Evolutionary conservation across 2,329 filamentous ascomycete species (phyloP).

Genomic region (Cladosporium sp.): DNA sequence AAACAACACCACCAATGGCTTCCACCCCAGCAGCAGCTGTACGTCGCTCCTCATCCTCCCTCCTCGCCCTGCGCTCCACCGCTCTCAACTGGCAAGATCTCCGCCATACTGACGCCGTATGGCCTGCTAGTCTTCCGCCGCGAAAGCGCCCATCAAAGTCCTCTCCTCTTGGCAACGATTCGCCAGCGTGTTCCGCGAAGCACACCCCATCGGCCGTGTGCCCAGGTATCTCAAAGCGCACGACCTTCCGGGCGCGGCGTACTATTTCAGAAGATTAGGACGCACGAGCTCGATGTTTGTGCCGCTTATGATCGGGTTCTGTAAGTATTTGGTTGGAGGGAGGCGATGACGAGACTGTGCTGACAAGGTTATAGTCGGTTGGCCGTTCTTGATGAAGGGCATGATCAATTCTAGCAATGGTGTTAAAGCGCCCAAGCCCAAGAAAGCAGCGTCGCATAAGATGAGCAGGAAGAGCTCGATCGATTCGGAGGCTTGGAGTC

Average conservation of each 20-base stretch:
- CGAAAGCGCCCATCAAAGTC: constrained; percentile 13
- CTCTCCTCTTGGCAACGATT: constrained; percentile 15
- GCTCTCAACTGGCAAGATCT: background rate
- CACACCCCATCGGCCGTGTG: constrained; percentile 18
- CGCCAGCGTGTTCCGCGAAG: constrained; percentile 20
- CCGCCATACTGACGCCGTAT: constrained; percentile 20
- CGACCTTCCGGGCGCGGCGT: constrained; percentile 3
- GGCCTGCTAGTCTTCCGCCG: constrained; percentile 7
- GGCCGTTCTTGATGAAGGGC: constrained; percentile 13
- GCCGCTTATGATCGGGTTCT: constrained; percentile 14
- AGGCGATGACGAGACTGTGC: background rate
- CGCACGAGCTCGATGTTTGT: constrained; percentile 17
- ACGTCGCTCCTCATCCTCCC: background rate
- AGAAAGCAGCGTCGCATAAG: background rate
- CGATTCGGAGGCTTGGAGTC: constrained; percentile 19
- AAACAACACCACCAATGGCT: constrained; percentile 9
- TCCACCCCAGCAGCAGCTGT: constrained; percentile 3
- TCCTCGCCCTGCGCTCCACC: background rate
- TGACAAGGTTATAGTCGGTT: background rate
- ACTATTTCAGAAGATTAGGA: constrained; percentile 14
- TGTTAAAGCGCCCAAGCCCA: background rate
- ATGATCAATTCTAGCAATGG: constrained; percentile 17
- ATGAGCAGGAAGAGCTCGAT: constrained; percentile 21
- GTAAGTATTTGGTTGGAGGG: background rate
- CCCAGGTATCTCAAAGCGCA: constrained; percentile 18